phyloP scores from a whole-genome alignment of 345 rosid genomes.

The Psidium friedrichsthalianum region DNA sequence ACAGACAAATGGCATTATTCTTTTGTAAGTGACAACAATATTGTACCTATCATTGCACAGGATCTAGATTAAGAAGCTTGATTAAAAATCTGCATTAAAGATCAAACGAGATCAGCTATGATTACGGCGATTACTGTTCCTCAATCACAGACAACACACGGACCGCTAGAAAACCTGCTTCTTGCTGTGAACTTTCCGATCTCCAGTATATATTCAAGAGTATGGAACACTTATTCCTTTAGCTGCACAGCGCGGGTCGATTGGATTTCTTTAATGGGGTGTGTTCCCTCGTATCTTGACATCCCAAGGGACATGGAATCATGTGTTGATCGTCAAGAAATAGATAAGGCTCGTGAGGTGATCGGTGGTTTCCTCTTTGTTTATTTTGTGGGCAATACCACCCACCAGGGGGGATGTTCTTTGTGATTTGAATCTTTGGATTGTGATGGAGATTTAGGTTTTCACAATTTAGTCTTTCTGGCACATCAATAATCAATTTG shows the following conservation, averaged over 20 bases:
- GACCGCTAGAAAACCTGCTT: not conserved
- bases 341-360: not conserved
- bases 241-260: not conserved
- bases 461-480: not conserved
- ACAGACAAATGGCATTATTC: not conserved
- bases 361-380: not conserved
- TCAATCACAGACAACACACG: constrained; percentile 43
- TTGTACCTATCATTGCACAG: not conserved
- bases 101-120: constrained; percentile 60
- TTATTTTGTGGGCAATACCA: not conserved
- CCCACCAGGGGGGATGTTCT: not conserved
- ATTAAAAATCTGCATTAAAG: constrained; percentile 38
- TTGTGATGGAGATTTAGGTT: not conserved
- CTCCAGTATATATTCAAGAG: not conserved
- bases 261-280: not conserved
- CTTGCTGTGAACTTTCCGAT: not conserved
- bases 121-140: constrained; percentile 51
- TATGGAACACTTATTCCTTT: not conserved
- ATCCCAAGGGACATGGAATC: not conserved
- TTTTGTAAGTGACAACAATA: not conserved
- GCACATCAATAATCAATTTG: not conserved
- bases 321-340: not conserved
- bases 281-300: not conserved
- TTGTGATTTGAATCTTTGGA: not conserved
- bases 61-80: constrained; percentile 17